These are phyloP conservation scores for Trichoderma sp. DNA, from an alignment of 2,329 filamentous ascomycete species.

Conservation along the genomic window DNA sequence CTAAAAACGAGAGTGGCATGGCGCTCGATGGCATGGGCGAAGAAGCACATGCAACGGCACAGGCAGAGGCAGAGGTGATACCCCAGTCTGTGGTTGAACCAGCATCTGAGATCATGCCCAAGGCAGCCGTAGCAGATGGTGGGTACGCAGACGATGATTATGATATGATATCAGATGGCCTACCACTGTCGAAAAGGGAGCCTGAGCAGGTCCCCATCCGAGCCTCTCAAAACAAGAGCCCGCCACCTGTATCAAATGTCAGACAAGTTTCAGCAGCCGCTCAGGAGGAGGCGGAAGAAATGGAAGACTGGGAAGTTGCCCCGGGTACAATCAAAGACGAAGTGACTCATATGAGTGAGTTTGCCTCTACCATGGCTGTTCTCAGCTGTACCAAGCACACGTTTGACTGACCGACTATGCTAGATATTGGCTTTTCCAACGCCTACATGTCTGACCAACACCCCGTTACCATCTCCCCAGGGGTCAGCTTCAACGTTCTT, in stretches of 20 bases:
- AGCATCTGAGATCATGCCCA: background rate
- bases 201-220: background rate
- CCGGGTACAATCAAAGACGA: slow-evolving; percentile 44
- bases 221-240: background rate
- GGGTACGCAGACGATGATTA: background rate
- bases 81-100: background rate
- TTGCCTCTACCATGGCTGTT: no score
- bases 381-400: background rate
- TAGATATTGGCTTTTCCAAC: slow-evolving; percentile 49
- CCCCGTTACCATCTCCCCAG: slow-evolving; percentile 41
- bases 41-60: background rate
- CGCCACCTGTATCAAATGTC: background rate
- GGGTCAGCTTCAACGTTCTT: slow-evolving; percentile 45
- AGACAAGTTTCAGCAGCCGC: no score
- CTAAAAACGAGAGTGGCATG: background rate
- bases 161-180: background rate
- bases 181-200: background rate
- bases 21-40: background rate
- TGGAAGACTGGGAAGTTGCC: slow-evolving; percentile 50
- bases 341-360: slow-evolving; percentile 41
- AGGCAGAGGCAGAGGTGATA: background rate
- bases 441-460: slow-evolving; percentile 43
- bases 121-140: background rate
- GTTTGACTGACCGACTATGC: background rate
- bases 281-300: slow-evolving; percentile 32